Evolutionary conservation across 1,139 yeast species (phyloP), one percentile per base, ranked within the genome.

Genomic region (Saccharomyces pastorianus): DNA sequence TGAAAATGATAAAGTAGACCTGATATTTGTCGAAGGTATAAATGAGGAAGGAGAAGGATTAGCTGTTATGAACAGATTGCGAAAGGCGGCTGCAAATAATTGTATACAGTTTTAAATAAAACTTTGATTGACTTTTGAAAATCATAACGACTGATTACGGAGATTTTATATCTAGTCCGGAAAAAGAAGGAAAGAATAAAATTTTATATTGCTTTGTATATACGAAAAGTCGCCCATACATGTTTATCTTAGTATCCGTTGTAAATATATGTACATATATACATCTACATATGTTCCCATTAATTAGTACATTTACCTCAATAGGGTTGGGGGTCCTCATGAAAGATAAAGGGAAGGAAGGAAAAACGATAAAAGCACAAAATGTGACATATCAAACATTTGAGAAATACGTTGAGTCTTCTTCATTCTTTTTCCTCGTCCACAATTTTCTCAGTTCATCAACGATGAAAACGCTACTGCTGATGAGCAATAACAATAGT

Each of bases 31-130:
- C 0, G 76, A 88, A 64, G 93, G 93, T 0, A 78, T 88, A 4
- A 79, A 76, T 27, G 88, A 84, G 60, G 69, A 74, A 0, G 76
- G 85, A 53, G 95, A 90, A 64, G 99, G 99, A 0, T 75, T 91
- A 54, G 99, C 99, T 0, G 85, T 93, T 47, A 91, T 93, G 97
- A 93, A 93, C 68, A 74, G 99, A 60, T 75, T 93, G 46, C 76
- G 79, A 51, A 93, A 93, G 68, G 99, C 99, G 2, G 96, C 99
- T 0, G 73, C 79, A 4, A 81, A 78, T 52, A 78, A 73, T 17
- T 63, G 76, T 46, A 51, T 61, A 29, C 48, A 52, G 5, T 61
- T 64, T 51, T 64, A 55, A 51, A 28, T 47, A 13, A 59, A 23
- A 49, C 57, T 8, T 8, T 26, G 17, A n/a, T 23, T 25, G 11